phyloP scores from a whole-genome alignment of 352 stramenopile genomes.

The Globisporangium okanoganense region DNA sequence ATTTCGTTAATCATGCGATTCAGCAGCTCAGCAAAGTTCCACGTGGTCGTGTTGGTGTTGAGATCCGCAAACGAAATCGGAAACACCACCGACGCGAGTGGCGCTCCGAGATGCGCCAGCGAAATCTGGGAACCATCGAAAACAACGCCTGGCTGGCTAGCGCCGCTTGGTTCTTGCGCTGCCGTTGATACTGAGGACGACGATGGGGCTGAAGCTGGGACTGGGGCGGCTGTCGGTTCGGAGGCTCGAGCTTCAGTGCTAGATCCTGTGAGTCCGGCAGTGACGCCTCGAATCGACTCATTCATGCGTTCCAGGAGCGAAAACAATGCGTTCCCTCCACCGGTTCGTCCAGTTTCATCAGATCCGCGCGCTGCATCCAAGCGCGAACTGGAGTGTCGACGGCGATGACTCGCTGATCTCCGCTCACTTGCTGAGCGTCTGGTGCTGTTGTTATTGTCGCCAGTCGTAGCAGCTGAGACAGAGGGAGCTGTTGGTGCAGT shows the following conservation, averaged over 20 bases:
- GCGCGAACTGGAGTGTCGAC: slow-evolving; percentile 7
- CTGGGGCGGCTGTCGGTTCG: not conserved
- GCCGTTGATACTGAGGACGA: not conserved
- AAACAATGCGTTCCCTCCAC: slow-evolving; percentile 10
- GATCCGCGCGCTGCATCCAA: slow-evolving; percentile 2
- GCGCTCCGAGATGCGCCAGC: slow-evolving; percentile 31
- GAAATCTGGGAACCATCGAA: slow-evolving; percentile 8
- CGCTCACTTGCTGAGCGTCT: slow-evolving; percentile 6
- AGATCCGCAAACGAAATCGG: slow-evolving; percentile 44
- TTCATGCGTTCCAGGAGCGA: slow-evolving; percentile 23
- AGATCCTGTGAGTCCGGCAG: not conserved
- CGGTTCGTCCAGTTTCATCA: not conserved
- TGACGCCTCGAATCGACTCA: slow-evolving; percentile 19
- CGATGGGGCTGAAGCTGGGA: not conserved
- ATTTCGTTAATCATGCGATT: slow-evolving; percentile 43
- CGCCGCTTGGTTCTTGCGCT: not conserved
- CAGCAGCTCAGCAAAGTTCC: slow-evolving; percentile 59
- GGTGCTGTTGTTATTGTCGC: not conserved
- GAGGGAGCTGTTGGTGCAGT: not conserved
- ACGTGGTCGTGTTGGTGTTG: slow-evolving; percentile 39
- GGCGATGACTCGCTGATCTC: slow-evolving; percentile 12
- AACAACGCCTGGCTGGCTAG: not conserved
- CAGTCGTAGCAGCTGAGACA: not conserved
- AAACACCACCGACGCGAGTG: slow-evolving; percentile 50
- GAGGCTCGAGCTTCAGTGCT: not conserved